Evolutionary conservation across 352 stramenopile species (phyloP).

Genomic region (Globisporangium echinulatum): DNA sequence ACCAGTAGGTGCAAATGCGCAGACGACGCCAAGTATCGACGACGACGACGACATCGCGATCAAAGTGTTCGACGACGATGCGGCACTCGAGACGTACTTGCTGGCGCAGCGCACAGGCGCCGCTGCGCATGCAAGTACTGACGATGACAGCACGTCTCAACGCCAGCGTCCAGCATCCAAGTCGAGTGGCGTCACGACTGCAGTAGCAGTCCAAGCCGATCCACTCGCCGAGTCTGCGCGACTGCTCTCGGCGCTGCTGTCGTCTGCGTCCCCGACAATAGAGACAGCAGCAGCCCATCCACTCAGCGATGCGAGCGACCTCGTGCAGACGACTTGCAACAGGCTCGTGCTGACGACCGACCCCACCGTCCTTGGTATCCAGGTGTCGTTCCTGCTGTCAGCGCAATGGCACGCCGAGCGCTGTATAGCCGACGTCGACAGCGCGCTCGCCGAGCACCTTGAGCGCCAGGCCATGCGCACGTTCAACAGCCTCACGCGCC

Average conservation of each 20-base stretch:
- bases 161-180: neutral
- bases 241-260: slow-evolving; percentile 1
- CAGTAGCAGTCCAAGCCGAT: neutral
- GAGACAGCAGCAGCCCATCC: neutral
- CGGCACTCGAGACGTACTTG: slow-evolving; percentile 9
- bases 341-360: slow-evolving; percentile 16
- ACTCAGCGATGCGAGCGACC: neutral
- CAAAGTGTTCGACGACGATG: neutral
- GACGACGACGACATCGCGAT: neutral
- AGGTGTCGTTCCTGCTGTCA: slow-evolving; percentile 25
- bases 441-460: slow-evolving; percentile 6
- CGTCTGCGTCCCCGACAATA: neutral
- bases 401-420: slow-evolving; percentile 17
- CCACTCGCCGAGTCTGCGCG: neutral
- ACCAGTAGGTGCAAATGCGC: neutral
- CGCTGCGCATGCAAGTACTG: too few species aligned
- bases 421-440: slow-evolving; percentile 10
- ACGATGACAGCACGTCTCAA: too few species aligned
- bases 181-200: neutral
- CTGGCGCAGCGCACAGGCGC: neutral
- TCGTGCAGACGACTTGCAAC: slow-evolving; percentile 16
- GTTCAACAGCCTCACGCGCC: slow-evolving; percentile 31
- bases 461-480: slow-evolving; percentile 16
- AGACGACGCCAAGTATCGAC: too few species aligned
- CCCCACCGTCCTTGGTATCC: slow-evolving; percentile 16